Conservation (phyloP, 2,329 filamentous ascomycete genomes). For the Plenodomus lindquistii region DNA sequence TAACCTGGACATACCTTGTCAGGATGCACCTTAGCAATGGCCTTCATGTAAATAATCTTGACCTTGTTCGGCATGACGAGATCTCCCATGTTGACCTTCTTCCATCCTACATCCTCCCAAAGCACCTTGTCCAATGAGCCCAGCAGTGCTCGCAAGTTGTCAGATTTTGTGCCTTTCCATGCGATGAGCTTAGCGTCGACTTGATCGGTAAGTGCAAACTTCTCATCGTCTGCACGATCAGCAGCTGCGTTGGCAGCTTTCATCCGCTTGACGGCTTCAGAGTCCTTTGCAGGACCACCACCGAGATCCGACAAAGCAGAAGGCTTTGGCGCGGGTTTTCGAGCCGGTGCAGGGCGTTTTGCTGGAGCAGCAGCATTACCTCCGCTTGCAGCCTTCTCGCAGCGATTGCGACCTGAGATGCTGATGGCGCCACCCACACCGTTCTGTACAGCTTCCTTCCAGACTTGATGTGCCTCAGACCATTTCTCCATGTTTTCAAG, state of each 20-base stretch:
- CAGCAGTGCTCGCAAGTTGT: slow-evolving; percentile 86
- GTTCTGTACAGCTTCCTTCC: slow-evolving; percentile 80
- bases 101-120: slow-evolving; percentile 93
- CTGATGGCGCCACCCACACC: slow-evolving; percentile 85
- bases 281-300: slow-evolving; percentile 52
- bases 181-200: slow-evolving; percentile 77
- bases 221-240: slow-evolving; percentile 87
- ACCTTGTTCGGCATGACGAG: slow-evolving; percentile 91
- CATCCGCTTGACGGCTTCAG: slow-evolving; percentile 79
- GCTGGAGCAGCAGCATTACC: slow-evolving; percentile 20
- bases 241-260: slow-evolving; percentile 84
- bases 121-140: slow-evolving; percentile 86
- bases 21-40: slow-evolving; percentile 96
- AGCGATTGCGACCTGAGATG: slow-evolving; percentile 83
- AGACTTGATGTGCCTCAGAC: slow-evolving; percentile 78
- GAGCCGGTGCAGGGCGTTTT: slow-evolving; percentile 31
- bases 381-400: slow-evolving; percentile 75
- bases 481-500: slow-evolving; percentile 95
- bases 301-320: slow-evolving; percentile 51
- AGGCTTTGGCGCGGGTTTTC: slow-evolving; percentile 35
- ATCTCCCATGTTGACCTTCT: slow-evolving; percentile 93
- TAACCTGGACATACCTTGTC: slow-evolving; percentile 74
- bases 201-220: slow-evolving; percentile 82
- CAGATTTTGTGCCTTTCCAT: slow-evolving; percentile 90
- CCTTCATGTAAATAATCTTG: slow-evolving; percentile 98